Evolutionary conservation across 768 basidiomycete genomes (phyloP).

Genomic region (Leccinum ochraceum): DNA sequence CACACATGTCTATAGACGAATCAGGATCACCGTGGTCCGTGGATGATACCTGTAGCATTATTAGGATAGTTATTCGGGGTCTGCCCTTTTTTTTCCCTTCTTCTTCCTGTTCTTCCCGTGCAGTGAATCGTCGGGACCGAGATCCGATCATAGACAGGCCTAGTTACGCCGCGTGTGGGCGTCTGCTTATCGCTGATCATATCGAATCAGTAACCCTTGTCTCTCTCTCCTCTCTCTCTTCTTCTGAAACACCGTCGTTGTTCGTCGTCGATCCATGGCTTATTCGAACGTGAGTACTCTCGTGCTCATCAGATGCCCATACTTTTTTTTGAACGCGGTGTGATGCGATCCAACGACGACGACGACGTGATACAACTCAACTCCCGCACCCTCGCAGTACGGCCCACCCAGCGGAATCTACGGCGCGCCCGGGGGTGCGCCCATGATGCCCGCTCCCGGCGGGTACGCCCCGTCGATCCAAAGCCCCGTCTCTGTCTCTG

Average conservation of each 20-base stretch:
- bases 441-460: not conserved
- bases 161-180: not conserved
- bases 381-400: not conserved
- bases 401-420: not conserved
- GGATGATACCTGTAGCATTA: constrained; percentile 40
- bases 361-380: not conserved
- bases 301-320: not conserved
- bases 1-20: constrained; percentile 20
- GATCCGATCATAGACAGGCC: not conserved
- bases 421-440: not conserved
- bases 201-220: not conserved
- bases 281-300: constrained; percentile 20
- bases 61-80: constrained; percentile 27
- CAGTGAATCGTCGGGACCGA: not conserved
- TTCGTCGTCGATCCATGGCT: constrained; percentile 18
- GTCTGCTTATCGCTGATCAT: constrained; percentile 18
- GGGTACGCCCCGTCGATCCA: not conserved
- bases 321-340: too few relatives aligned
- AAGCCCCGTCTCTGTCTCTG: constrained; percentile 2
- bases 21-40: constrained; percentile 8
- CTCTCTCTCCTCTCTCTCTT: not conserved
- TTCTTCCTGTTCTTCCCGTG: not conserved
- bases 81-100: not conserved
- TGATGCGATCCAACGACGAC: not conserved
- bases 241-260: not conserved